Evolutionary conservation across 192 early-diverging fungal genomes (phyloP), one percentile per base, ranked within the genome.

Genomic region (Podila horticola): DNA sequence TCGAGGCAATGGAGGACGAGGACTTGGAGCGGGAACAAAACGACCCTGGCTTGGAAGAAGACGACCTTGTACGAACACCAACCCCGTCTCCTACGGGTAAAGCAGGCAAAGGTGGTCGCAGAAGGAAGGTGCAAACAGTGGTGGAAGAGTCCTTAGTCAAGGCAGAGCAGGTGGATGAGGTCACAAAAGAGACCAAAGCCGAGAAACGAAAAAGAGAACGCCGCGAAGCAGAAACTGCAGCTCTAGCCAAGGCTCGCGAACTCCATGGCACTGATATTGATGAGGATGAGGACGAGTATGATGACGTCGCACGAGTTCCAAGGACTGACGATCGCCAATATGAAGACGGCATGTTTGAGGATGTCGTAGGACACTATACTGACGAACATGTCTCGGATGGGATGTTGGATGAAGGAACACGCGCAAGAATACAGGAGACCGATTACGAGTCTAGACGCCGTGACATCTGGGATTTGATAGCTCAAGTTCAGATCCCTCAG

Each of bases 381-480:
- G 74, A 65, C n/a, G 33, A 34, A 15, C 60, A 24, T 22, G 33
- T 29, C 24, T 24, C 24, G 6, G 22, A 55, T 10, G 52, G 9
- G n/a, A 55, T 49, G 5, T 17, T 48, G 38, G 71, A 72, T 41
- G 70, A 81, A 26, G 76, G 69, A 26, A 64, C 66, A 0, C 12
- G 68, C 50, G 65, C 66, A 2, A 65, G 62, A 20, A 64, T 70
- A 12, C 76, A 81, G 57, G 76, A 81, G 45, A 64, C 33, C 24
- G 70, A 81, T n/a, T 81, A 81, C 19, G 76, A 81, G 36, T 55
- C 65, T 20, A 81, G 59, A 24, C 58, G 76, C 11, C 64, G 76
- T 0, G 76, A 64, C n/a, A 72, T 81, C 30, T 81, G 76, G 76
- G 76, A 81, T 52, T 61, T 73, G 13, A 81, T 81, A 52, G 71